Conservation (phyloP, 805 yeast species). For the Kazachstania martiniae region DNA sequence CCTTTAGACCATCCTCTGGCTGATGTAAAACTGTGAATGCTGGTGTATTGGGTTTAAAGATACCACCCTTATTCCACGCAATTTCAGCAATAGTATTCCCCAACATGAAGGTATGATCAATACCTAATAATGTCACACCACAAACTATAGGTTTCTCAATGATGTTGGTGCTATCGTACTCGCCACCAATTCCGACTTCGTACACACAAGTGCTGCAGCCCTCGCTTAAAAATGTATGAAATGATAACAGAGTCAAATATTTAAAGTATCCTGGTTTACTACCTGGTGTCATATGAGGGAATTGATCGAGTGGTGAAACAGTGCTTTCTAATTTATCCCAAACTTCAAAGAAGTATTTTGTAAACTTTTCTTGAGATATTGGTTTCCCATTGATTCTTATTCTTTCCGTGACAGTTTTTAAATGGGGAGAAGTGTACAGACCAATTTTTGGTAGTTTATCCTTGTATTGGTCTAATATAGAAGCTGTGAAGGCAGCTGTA, state of each 20-base stretch:
- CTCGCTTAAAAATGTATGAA: slow-evolving; percentile 81
- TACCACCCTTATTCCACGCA: slow-evolving; percentile 96
- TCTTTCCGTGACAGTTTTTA: slow-evolving; percentile 86
- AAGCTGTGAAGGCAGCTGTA: slow-evolving; percentile 86
- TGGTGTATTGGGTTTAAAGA: slow-evolving; percentile 56
- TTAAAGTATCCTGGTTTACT: slow-evolving; percentile 90
- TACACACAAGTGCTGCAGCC: slow-evolving; percentile 89
- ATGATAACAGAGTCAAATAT: slow-evolving; percentile 77
- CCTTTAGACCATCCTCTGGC: slow-evolving; percentile 42
- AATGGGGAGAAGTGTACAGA: slow-evolving; percentile 91
- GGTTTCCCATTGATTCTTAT: slow-evolving; percentile 83
- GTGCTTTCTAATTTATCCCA: slow-evolving; percentile 70
- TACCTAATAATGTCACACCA: slow-evolving; percentile 79
- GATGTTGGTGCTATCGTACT: slow-evolving; percentile 90
- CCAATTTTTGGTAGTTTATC: slow-evolving; percentile 52
- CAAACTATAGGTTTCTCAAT: slow-evolving; percentile 70
- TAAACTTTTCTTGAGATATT: slow-evolving; percentile 65
- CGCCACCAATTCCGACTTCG: slow-evolving; percentile 99
- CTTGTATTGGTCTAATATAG: slow-evolving; percentile 59
- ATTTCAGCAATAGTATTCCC: slow-evolving; percentile 83
- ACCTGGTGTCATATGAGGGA: slow-evolving; percentile 65
- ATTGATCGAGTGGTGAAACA: slow-evolving; percentile 40
- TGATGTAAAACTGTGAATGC: slow-evolving; percentile 60
- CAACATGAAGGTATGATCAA: slow-evolving; percentile 80
- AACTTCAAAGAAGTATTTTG: slow-evolving; percentile 86